Base-by-base conservation (phyloP, 2,329 filamentous ascomycete genomes). In the Cercospora brassicicola region DNA sequence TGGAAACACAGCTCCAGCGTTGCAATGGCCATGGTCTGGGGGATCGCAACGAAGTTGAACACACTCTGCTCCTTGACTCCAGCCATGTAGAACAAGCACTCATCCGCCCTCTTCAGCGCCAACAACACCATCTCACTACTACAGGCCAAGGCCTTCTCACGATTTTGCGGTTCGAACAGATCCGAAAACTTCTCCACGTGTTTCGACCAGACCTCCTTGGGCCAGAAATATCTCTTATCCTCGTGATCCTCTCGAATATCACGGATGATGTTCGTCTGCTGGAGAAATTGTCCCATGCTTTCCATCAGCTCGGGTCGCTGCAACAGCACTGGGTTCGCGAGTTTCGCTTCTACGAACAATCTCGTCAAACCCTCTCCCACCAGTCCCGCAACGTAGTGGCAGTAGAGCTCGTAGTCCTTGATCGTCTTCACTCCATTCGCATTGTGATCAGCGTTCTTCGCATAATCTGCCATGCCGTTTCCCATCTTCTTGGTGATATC, bases 211-310 rank as follows among this genome's bases (percentile, higher is more conserved):
- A 99, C 93, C 82, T 97, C 93, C 80, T 91, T 91, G 61, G 95
- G 95, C 89, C 93, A 99, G 86, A 97, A 99, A 67, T 92, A 89
- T 70, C 95, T 89, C 74, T 90, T 89, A 80, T 98, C 95, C 67
- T 91, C 87, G 74, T 90, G 90, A 78, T 99, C 95, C 80, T 99
- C 95, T 74, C 90, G 89, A 71, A 98, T 87, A 79, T 99, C 95
- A 78, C 95, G 92, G 78, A 98, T 97, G 79, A 99, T 97, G 85
- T 99, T 99, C 72, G 93, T 96, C 85, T 99, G 97, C 78, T 99
- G 95, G 69, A 99, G 84, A 81, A 99, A 97, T 73, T 97, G 91
- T 26, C 93, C 95, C 95, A 99, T 99, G 55, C 93, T 94, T 81
- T 97, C 94, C 74, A 93, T 92, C 60, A 99, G 87, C 69, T 92